A percentile compares a stretch with the other conserved stretches of the same genome.
Conservation (phyloP, 352 stramenopile genomes). For the Pythium dissotocum region DNA sequence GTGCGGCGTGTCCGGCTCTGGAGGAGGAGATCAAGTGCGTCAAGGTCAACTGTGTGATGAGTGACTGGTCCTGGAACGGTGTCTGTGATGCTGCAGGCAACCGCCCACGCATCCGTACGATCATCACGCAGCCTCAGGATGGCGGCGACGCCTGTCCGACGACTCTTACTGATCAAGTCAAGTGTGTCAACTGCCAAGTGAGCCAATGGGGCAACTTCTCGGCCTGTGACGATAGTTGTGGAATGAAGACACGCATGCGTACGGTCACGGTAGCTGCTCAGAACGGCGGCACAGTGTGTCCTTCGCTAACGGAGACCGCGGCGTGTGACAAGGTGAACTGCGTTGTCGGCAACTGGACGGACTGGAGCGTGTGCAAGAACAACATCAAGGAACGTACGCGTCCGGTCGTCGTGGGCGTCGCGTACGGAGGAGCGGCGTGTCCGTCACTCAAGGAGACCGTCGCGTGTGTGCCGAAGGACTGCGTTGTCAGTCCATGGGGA, state of each 20-base stretch:
- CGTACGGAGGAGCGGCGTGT: slow-evolving; percentile 30
- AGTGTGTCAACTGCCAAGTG: slow-evolving; percentile 39
- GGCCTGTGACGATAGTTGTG: slow-evolving; percentile 35
- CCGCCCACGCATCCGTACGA: slow-evolving; percentile 29
- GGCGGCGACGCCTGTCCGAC: slow-evolving; percentile 41
- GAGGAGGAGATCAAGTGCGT: slow-evolving; percentile 30
- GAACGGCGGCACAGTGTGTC: slow-evolving; percentile 45
- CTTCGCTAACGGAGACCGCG: slow-evolving; percentile 28
- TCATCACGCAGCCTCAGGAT: slow-evolving; percentile 39
- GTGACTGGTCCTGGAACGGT: slow-evolving; percentile 40
- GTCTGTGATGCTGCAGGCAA: slow-evolving; percentile 39
- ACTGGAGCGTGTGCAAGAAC: slow-evolving; percentile 32
- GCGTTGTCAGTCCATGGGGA: slow-evolving; percentile 26
- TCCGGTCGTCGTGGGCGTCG: slow-evolving; percentile 19
- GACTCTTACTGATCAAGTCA: slow-evolving; percentile 36
- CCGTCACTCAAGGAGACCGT: slow-evolving; percentile 24
- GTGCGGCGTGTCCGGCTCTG: slow-evolving; percentile 43
- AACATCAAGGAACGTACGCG: slow-evolving; percentile 25
- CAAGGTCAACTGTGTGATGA: slow-evolving; percentile 46
- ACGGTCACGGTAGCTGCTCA: slow-evolving; percentile 28
- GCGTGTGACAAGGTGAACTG: slow-evolving; percentile 56
- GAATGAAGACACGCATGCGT: slow-evolving; percentile 37
- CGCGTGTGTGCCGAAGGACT: slow-evolving; percentile 32
- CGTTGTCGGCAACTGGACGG: slow-evolving; percentile 52
- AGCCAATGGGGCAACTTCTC: slow-evolving; percentile 37